Conservation (phyloP, 139 green algal genomes). For the Picochlorum sp. region DNA sequence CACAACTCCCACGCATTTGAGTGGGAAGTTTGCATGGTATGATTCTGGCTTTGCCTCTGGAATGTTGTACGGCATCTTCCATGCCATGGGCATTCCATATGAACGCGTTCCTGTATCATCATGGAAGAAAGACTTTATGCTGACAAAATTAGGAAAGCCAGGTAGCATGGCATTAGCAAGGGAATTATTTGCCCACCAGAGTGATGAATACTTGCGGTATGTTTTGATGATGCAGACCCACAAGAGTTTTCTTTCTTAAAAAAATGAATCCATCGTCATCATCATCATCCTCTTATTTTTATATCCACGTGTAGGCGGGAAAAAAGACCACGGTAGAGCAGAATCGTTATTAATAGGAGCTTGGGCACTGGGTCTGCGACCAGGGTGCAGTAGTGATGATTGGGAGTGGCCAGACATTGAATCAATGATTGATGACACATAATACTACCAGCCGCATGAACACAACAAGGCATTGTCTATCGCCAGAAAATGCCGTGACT, state of each 20-base stretch:
- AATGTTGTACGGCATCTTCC: conserved; percentile 45
- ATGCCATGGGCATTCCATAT: conserved; percentile 34
- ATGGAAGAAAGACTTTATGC: conserved; percentile 56
- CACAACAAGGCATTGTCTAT: too few species aligned
- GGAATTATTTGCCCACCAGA: conserved; percentile 31
- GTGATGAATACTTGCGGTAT: neutral
- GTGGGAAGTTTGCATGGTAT: conserved; percentile 47
- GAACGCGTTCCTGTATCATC: conserved; percentile 5
- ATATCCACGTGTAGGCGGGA: conserved; percentile 39
- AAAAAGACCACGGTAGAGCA: conserved; percentile 75
- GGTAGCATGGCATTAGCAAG: conserved; percentile 45
- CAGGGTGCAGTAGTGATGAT: neutral
- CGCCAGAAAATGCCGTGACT: too few species aligned
- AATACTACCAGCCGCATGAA: neutral
- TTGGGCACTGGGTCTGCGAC: conserved; percentile 45
- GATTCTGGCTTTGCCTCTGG: conserved; percentile 35
- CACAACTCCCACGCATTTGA: conserved; percentile 30
- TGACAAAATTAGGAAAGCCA: conserved; percentile 51
- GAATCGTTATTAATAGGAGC: conserved; percentile 73
- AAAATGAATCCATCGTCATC: too few species aligned
- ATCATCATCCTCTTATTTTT: neutral
- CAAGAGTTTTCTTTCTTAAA: too few species aligned
- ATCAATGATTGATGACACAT: conserved; percentile 3
- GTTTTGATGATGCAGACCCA: neutral
- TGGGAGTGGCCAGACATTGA: conserved; percentile 4